Base-by-base conservation (phyloP, 371 early-diverging fungal genomes). In the Mucor saturninus region DNA sequence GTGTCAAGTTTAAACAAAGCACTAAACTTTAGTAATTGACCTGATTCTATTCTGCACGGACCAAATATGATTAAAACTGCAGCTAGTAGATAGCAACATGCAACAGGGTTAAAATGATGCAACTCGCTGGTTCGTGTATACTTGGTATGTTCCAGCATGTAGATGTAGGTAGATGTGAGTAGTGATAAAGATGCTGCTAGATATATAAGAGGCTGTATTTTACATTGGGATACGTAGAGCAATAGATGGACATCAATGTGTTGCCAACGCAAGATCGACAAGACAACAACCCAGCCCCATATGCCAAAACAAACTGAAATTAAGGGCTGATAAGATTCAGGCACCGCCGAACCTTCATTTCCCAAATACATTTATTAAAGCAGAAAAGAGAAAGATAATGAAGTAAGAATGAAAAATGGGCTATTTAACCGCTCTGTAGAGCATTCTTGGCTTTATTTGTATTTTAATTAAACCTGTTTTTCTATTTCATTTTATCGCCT, bases 221-320 rank as follows among this genome's bases (percentile, higher is more conserved):
- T 13, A 29, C 38, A 50, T 4, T 30, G 15, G 42, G 21, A 8
- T 42, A 42, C 13, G 37, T 59, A 38, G 28, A 60, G 21, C 4
- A 52, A 43, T 43, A 13, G 2, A 42, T 52, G 51, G 32, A 54
- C 30, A 54, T 62, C 28, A 26, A 62, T 62, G 30, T 69, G 48
- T 26, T 73, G 45, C 32, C 61, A 56, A 26, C 68, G 48, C 38
- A 89, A 76, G 28, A 87, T 62, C 56, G 83, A 79, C 11, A 93
- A 63, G 66, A 89, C 89, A 56, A 82, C 69, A 6, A 85, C 87
- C 89, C 89, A 91, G 52, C 88, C 87, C 86, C 89, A 91, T 15
- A 90, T 62, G 46, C 89, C 91, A 32, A 91, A 81, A 70, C 83
- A 79, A 52, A 86, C 62, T 59, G 90, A 78, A 39, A 89, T 62